phyloP scores from a whole-genome alignment of 2,329 filamentous ascomycete species.

The Cladosporium colombiae region DNA sequence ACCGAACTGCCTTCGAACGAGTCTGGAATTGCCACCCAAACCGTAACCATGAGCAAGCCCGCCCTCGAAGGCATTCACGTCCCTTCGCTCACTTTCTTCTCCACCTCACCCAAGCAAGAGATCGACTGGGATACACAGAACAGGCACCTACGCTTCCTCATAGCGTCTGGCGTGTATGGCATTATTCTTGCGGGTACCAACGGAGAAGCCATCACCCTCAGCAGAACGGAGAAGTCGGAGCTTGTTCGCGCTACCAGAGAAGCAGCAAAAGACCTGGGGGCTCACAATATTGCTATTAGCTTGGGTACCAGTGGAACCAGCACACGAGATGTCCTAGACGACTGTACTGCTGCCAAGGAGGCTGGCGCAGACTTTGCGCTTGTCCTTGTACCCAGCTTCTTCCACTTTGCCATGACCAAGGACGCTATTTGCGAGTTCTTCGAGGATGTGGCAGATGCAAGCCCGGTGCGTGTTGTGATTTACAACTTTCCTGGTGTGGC shows the following conservation, averaged over 20 bases:
- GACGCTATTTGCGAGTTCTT: conserved; percentile 41
- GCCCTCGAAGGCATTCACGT: conserved; percentile 58
- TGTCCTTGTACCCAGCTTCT: conserved; percentile 44
- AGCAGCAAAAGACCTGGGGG: conserved; percentile 38
- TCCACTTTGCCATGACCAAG: conserved; percentile 43
- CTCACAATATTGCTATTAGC: conserved; percentile 42
- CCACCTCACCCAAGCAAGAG: conserved; percentile 49
- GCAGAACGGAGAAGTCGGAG: conserved; percentile 42
- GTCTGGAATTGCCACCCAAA: conserved; percentile 4
- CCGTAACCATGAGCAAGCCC: conserved; percentile 20
- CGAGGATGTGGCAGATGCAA: conserved; percentile 40
- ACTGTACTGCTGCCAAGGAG: conserved; percentile 41
- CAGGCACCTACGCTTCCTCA: conserved; percentile 56
- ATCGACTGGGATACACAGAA: conserved; percentile 59
- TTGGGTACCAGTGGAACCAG: conserved; percentile 42
- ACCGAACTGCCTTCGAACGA: conserved; percentile 34
- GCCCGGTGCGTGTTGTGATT: conserved; percentile 47
- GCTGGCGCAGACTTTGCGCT: conserved; percentile 43
- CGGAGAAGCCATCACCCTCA: conserved; percentile 48
- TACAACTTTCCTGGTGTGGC: conserved; percentile 52
- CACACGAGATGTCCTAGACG: conserved; percentile 45
- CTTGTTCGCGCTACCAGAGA: conserved; percentile 44
- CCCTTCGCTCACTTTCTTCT: conserved; percentile 59
- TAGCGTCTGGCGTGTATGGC: conserved; percentile 55
- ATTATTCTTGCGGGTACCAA: conserved; percentile 49